phyloP scores from a whole-genome alignment of 306 rosid species.

The Pyrus pyrifolia region DNA sequence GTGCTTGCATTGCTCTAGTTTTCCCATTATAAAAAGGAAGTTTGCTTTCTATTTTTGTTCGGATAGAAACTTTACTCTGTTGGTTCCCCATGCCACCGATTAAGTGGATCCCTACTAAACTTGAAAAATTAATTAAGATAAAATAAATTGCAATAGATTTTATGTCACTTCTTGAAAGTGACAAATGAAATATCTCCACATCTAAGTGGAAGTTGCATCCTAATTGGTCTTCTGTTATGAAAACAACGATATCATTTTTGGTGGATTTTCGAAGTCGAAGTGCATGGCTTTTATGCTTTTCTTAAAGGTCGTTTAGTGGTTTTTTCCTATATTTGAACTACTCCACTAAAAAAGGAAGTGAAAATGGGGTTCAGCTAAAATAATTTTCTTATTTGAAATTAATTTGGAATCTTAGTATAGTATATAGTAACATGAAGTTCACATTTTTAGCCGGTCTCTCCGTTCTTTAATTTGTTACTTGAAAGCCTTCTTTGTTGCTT shows the following conservation, averaged over 20 bases:
- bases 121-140: background rate
- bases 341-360: slow-evolving; percentile 27
- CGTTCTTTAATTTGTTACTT: slow-evolving; percentile 24
- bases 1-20: slow-evolving; percentile 8
- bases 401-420: slow-evolving; percentile 11
- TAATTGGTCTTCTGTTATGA: background rate
- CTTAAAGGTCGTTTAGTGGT: slow-evolving; percentile 1
- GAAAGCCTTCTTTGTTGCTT: slow-evolving; percentile 54
- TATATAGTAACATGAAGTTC: slow-evolving; percentile 17
- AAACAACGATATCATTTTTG: background rate
- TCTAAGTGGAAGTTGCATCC: background rate
- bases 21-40: slow-evolving; percentile 29
- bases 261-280: background rate
- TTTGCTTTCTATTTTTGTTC: slow-evolving; percentile 36
- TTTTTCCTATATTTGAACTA: background rate
- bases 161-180: background rate
- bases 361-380: slow-evolving; percentile 20
- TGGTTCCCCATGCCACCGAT: slow-evolving; percentile 23
- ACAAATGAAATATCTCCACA: background rate
- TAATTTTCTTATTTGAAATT: slow-evolving; percentile 4
- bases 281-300: slow-evolving; percentile 1
- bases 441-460: slow-evolving; percentile 3
- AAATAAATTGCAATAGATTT: too few species aligned
- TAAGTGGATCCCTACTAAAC: background rate
- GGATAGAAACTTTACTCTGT: slow-evolving; percentile 37